Conservation (phyloP, 1,139 yeast genomes). For the Spencermartinsiella ligniputridi region DNA sequence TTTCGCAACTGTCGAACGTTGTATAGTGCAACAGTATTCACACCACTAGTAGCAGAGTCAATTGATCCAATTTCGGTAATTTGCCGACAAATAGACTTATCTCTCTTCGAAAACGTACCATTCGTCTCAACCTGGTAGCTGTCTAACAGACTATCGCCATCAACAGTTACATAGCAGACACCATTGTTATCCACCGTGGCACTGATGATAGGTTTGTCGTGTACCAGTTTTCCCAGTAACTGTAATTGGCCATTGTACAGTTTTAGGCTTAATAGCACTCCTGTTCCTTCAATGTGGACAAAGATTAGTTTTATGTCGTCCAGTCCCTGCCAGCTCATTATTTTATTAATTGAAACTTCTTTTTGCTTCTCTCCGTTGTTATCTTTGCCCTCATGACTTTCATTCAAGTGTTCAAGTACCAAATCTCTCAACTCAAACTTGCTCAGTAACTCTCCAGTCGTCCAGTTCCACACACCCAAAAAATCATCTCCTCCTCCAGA, state of each 20-base stretch:
- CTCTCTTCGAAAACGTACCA: neutral
- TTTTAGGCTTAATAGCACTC: neutral
- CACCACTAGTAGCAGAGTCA: neutral
- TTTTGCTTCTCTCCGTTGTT: conserved; percentile 45
- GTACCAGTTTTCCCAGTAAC: neutral
- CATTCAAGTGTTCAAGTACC: conserved; percentile 18
- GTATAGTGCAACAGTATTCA: conserved; percentile 41
- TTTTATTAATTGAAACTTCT: conserved; percentile 60
- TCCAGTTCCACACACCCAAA: conserved; percentile 80
- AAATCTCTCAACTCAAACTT: conserved; percentile 46
- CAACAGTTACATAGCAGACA: neutral
- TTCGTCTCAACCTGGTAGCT: neutral
- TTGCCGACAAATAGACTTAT: neutral
- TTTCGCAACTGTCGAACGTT: conserved; percentile 63
- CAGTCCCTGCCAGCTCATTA: conserved; percentile 41
- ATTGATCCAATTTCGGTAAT: neutral
- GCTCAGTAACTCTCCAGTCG: conserved; percentile 42
- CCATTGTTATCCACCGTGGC: neutral
- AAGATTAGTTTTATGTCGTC: neutral
- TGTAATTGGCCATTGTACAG: neutral
- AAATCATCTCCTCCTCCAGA: conserved; percentile 91
- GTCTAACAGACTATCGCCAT: neutral
- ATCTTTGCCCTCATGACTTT: conserved; percentile 12
- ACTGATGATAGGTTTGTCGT: neutral
- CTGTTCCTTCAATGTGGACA: conserved; percentile 1